A percentile compares a stretch with the other conserved stretches of the same genome.
These are phyloP conservation scores for Diophrys appendiculata DNA, from an alignment of 73 alveolate genomes.

Conservation along the genomic window DNA sequence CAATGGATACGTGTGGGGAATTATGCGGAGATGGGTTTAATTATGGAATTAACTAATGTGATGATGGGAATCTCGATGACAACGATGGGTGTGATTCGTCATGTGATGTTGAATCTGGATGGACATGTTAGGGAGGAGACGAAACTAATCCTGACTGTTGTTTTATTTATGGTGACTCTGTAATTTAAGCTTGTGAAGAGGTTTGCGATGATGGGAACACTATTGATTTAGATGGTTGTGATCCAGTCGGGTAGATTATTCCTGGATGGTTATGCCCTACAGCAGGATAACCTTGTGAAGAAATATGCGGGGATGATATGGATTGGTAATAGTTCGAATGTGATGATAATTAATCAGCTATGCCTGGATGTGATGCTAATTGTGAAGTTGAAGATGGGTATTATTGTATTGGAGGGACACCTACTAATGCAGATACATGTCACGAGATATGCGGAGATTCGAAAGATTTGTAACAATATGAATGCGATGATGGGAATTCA, in stretches of 20 bases:
- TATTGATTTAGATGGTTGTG: background rate
- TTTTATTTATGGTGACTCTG: background rate
- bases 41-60: background rate
- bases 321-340: constrained; percentile 28
- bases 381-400: constrained; percentile 48
- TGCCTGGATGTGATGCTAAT: constrained; percentile 51
- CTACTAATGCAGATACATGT: constrained; percentile 18
- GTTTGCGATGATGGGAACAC: constrained; percentile 7
- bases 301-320: constrained; percentile 57
- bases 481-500: constrained; percentile 52
- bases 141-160: background rate
- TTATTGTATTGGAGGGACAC: constrained; percentile 26
- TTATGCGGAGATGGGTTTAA: constrained; percentile 13
- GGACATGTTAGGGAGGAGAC: constrained; percentile 2
- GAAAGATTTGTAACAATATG: constrained; percentile 5
- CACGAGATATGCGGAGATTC: constrained; percentile 50
- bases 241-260: background rate
- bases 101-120: constrained; percentile 2
- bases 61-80: background rate
- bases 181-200: constrained; percentile 7
- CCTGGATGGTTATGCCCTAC: constrained; percentile 2
- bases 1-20: background rate
- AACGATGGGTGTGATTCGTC: background rate
- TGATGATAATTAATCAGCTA: constrained; percentile 58
- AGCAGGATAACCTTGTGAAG: constrained; percentile 41